A percentile compares a stretch with the other conserved stretches of the same genome.
These are phyloP conservation scores for Tubosaeta sp. DNA, from an alignment of 768 basidiomycete genomes.

Conservation along the genomic window DNA sequence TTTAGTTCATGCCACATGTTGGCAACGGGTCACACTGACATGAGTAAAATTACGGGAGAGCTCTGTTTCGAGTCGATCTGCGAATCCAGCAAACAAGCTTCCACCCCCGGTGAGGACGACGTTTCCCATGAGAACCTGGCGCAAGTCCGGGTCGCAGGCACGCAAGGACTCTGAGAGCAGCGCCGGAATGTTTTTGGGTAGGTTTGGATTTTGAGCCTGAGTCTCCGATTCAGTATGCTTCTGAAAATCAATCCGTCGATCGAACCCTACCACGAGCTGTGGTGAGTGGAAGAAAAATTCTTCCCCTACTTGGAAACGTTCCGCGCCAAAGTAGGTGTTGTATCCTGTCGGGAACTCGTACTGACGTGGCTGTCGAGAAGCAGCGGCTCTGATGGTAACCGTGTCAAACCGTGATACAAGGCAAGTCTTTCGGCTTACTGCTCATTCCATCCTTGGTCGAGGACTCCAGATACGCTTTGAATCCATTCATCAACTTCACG, in stretches of 20 bases:
- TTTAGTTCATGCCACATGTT: slow-evolving; percentile 5
- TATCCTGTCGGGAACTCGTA: slow-evolving; percentile 98
- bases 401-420: background rate
- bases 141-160: slow-evolving; percentile 87
- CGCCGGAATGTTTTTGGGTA: slow-evolving; percentile 72
- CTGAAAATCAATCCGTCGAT: background rate
- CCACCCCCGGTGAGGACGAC: slow-evolving; percentile 96
- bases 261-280: slow-evolving; percentile 43
- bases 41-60: slow-evolving; percentile 71
- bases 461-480: slow-evolving; percentile 81
- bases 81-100: slow-evolving; percentile 79
- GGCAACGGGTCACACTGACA: slow-evolving; percentile 42
- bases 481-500: slow-evolving; percentile 93
- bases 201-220: slow-evolving; percentile 54
- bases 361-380: slow-evolving; percentile 52
- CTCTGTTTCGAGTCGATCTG: slow-evolving; percentile 78
- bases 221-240: slow-evolving; percentile 4
- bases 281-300: slow-evolving; percentile 78
- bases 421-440: slow-evolving; percentile 47
- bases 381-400: slow-evolving; percentile 46
- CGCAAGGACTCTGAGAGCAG: slow-evolving; percentile 76
- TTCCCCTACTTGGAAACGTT: slow-evolving; percentile 84
- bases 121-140: slow-evolving; percentile 86
- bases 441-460: slow-evolving; percentile 86
- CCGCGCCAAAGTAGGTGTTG: slow-evolving; percentile 74